Percentiles rank a stretch among this genome's conserved stretches.
Conservation (phyloP, 345 rosid species). For the Populus pruinosa region DNA sequence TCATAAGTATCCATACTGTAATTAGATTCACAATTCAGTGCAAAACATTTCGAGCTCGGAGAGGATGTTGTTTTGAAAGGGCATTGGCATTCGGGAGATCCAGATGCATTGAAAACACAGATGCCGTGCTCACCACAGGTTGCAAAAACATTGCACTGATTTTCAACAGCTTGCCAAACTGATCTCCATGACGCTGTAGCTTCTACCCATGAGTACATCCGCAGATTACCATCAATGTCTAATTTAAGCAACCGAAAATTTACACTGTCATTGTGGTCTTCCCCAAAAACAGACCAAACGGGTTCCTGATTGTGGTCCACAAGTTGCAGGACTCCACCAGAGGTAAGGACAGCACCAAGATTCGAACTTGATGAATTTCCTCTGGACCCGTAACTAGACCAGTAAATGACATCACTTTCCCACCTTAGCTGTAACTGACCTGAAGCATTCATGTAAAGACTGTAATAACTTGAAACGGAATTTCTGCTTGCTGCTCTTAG, state of each 20-base stretch:
- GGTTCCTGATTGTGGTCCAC: slow-evolving; percentile 34
- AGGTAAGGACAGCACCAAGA: slow-evolving; percentile 53
- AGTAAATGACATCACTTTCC: slow-evolving; percentile 59
- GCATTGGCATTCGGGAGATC: slow-evolving; percentile 48
- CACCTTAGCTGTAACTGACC: slow-evolving; percentile 62
- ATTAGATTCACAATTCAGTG: slow-evolving; percentile 40
- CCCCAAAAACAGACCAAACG: slow-evolving; percentile 59
- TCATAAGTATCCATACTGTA: slow-evolving; percentile 40
- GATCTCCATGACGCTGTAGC: slow-evolving; percentile 54
- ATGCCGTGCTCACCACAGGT: slow-evolving; percentile 66
- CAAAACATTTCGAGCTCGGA: slow-evolving; percentile 46
- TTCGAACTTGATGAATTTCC: slow-evolving; percentile 36
- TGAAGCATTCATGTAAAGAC: slow-evolving; percentile 49
- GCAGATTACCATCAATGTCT: slow-evolving; percentile 73
- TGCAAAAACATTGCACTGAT: slow-evolving; percentile 79
- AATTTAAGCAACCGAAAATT: slow-evolving; percentile 65
- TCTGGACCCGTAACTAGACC: slow-evolving; percentile 62
- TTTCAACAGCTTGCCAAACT: slow-evolving; percentile 89
- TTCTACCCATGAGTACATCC: slow-evolving; percentile 68
- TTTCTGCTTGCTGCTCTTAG: slow-evolving; percentile 63
- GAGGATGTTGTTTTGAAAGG: slow-evolving; percentile 33
- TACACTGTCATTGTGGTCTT: slow-evolving; percentile 62
- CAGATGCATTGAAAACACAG: slow-evolving; percentile 53
- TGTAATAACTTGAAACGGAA: slow-evolving; percentile 67
- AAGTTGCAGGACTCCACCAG: slow-evolving; percentile 60